phyloP scores from a whole-genome alignment of 345 rosid species.

The Mallotus nudiflorus region DNA sequence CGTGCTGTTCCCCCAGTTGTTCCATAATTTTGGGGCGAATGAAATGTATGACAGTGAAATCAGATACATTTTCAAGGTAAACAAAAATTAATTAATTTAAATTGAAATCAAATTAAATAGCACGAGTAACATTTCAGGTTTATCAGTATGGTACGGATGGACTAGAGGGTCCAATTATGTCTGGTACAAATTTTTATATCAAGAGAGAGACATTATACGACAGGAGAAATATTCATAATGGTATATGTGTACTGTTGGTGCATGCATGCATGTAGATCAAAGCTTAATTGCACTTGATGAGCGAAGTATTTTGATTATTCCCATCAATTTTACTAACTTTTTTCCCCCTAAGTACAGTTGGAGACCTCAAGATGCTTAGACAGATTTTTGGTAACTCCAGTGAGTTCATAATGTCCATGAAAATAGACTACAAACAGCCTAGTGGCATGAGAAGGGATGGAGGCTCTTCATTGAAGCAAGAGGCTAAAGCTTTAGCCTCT shows the following conservation, averaged over 20 bases:
- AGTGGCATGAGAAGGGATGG: no score
- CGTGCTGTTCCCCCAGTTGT: slow-evolving; percentile 48
- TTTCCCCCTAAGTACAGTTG: slow-evolving; percentile 5
- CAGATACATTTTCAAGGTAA: slow-evolving; percentile 31
- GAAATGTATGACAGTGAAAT: slow-evolving; percentile 45
- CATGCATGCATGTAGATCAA: no score
- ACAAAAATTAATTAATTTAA: background rate
- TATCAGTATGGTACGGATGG: slow-evolving; percentile 30
- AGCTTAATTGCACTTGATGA: no score
- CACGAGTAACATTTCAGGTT: slow-evolving; percentile 12
- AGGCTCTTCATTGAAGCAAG: slow-evolving; percentile 10
- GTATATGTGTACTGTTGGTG: background rate
- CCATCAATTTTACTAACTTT: no score
- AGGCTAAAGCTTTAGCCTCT: slow-evolving; percentile 29
- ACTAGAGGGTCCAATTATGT: slow-evolving; percentile 7
- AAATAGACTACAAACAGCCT: background rate
- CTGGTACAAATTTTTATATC: slow-evolving; percentile 17
- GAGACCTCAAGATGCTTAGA: slow-evolving; percentile 18
- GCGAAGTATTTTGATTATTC: no score
- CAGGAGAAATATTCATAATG: background rate
- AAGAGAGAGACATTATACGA: slow-evolving; percentile 15
- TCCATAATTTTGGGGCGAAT: slow-evolving; percentile 23
- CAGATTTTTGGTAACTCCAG: slow-evolving; percentile 33
- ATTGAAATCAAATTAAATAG: no score
- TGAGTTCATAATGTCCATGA: slow-evolving; percentile 31